Evolutionary conservation across 345 rosid genomes (phyloP), one percentile per base, ranked within the genome.

Genomic region (Hevea brasiliensis): DNA sequence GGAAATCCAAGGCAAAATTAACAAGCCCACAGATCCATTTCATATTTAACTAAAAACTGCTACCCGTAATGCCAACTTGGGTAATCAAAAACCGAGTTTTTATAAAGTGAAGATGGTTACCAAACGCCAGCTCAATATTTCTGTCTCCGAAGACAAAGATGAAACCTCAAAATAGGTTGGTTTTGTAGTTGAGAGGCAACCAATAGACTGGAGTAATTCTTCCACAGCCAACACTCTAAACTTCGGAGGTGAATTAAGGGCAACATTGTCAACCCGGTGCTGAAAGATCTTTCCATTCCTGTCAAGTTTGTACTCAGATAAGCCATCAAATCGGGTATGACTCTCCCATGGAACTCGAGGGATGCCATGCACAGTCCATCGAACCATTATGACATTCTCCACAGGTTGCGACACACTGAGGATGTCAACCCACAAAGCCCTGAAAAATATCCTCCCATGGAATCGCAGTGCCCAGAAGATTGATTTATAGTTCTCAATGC

Each of bases 301-400:
- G 67, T 94, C 98, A 37, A 94, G 89, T 76, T 89, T 90, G 88
- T 92, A 92, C 80, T 88, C 96, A 0, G 95, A 94, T 48, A 92
- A 88, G 42, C 92, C 97, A 75, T 94, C 97, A 32, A 94, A 92
- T 56, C 92, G 87, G 44, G 93, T 88, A 42, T 51, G 84, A 64
- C 93, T 84, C 80, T 92, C 92, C 96, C 95, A 94, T 0, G 90
- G 94, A 72, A 90, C 90, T 70, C 98, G 88, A 7, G 93, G 95
- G 23, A 90, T 77, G 51, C 97, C 93, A 50, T 89, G 90, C 72
- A 88, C 82, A 7, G 92, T 85, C 97, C 96, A 90, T 53, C 97
- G 90, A 37, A 94, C 84, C 93, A 94, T 87, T 70, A 94, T 70
- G 20, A 81, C 77, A 70, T 85, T 82, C 58, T 90, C 97, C n/a